Evolutionary conservation across 1,284 basidiomycete genomes (phyloP).

Genomic region (Apiotrichum laibachii): DNA sequence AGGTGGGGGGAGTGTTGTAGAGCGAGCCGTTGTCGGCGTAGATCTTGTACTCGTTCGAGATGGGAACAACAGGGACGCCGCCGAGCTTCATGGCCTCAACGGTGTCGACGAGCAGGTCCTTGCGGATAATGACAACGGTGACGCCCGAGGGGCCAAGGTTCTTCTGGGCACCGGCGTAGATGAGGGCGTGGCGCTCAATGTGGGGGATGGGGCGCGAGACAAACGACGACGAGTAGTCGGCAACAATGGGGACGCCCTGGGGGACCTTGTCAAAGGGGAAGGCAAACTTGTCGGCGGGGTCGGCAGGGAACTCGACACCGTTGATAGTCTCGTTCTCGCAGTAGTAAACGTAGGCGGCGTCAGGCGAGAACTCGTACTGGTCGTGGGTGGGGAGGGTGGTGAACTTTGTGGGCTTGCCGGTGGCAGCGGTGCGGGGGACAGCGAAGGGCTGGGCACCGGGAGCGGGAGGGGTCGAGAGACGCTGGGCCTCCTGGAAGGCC

Average conservation of each 20-base stretch:
- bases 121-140: conserved; percentile 86
- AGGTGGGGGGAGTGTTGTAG: conserved; percentile 93
- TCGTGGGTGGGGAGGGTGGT: conserved; percentile 73
- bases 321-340: conserved; percentile 99
- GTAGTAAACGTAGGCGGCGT: conserved; percentile 89
- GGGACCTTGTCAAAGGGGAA: conserved; percentile 81
- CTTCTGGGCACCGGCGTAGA: conserved; percentile 99
- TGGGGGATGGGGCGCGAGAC: conserved; percentile 90
- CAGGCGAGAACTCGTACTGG: conserved; percentile 70
- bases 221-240: conserved; percentile 95
- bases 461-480: conserved; percentile 56
- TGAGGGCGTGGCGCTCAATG: conserved; percentile 82
- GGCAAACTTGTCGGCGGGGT: conserved; percentile 69
- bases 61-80: conserved; percentile 58
- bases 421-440: conserved; percentile 65
- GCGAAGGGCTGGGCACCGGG: conserved; percentile 49
- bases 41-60: conserved; percentile 79
- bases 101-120: conserved; percentile 85
- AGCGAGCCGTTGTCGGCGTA: conserved; percentile 75
- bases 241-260: conserved; percentile 74
- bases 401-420: conserved; percentile 68
- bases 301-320: conserved; percentile 80
- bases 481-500: conserved; percentile 73
- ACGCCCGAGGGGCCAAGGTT: conserved; percentile 94
- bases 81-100: conserved; percentile 74